Conservation (phyloP, 2,329 filamentous ascomycete species). For the Elsinoe fawcettii region DNA sequence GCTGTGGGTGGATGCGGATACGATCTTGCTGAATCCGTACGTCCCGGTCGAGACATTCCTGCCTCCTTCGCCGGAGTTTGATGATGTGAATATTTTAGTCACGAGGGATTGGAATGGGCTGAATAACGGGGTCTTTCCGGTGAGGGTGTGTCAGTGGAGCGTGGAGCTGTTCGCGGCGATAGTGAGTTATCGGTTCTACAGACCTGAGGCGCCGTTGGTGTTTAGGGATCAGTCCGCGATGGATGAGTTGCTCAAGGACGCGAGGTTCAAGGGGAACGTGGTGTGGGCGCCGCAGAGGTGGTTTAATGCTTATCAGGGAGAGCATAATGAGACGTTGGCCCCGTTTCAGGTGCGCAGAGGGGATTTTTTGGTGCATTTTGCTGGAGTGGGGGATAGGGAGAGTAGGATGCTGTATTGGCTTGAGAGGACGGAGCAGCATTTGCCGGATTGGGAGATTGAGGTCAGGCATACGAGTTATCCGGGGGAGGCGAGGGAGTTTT, state of each 20-base stretch:
- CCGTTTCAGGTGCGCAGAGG: constrained; percentile 33
- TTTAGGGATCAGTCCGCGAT: constrained; percentile 39
- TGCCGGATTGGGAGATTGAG: constrained; percentile 34
- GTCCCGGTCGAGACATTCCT: constrained; percentile 36
- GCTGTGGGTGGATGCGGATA: constrained; percentile 40
- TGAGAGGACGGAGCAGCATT: constrained; percentile 30
- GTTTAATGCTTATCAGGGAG: constrained; percentile 39
- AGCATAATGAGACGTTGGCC: constrained; percentile 31
- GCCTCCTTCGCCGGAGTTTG: constrained; percentile 30
- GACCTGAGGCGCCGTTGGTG: constrained; percentile 28
- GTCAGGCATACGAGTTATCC: constrained; percentile 32
- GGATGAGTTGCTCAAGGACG: constrained; percentile 31
- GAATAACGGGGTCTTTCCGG: constrained; percentile 38
- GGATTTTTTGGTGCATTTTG: constrained; percentile 39
- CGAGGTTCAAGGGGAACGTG: constrained; percentile 28
- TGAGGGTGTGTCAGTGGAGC: constrained; percentile 34
- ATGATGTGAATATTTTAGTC: constrained; percentile 33
- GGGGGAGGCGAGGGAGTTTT: constrained; percentile 32
- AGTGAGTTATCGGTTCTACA: constrained; percentile 34
- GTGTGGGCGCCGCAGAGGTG: constrained; percentile 35
- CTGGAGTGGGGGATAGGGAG: constrained; percentile 30
- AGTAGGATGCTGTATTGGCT: constrained; percentile 34
- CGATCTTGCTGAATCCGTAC: constrained; percentile 37
- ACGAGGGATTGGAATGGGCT: constrained; percentile 36
- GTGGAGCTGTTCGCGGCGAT: constrained; percentile 35